Conservation (phyloP, 176 grass and related monocot genomes). For the Canna indica region DNA sequence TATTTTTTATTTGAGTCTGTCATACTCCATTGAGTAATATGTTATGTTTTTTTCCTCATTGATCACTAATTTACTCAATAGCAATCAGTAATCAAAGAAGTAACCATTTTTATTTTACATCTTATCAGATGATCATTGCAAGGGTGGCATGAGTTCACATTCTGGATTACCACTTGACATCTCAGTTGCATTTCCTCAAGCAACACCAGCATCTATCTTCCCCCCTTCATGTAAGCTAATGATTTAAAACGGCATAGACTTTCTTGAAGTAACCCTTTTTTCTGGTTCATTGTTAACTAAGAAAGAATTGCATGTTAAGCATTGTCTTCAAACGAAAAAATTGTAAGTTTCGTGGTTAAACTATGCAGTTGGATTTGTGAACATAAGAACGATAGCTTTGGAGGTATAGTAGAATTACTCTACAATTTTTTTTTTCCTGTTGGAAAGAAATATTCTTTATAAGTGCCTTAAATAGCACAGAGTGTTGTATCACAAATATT, state of each 20-base stretch:
- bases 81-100: background rate
- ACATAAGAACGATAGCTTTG: background rate
- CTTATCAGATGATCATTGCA: background rate
- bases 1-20: background rate
- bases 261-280: background rate
- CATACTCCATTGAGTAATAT: background rate
- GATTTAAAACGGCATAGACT: background rate
- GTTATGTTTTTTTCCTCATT: background rate
- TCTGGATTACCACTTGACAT: constrained; percentile 2
- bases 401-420: background rate
- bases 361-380: background rate
- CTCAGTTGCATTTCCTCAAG: constrained; percentile 11
- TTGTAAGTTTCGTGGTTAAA: background rate
- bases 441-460: too few species aligned
- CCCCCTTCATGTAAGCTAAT: background rate
- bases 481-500: too few species aligned
- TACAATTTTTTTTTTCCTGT: background rate
- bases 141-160: background rate
- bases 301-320: background rate
- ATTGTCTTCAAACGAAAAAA: background rate
- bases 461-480: too few species aligned
- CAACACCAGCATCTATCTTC: constrained; percentile 15
- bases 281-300: background rate
- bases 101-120: background rate
- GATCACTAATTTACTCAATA: background rate